A percentile compares a stretch with the other conserved stretches of the same genome.
Evolutionary conservation across 2,329 filamentous ascomycete species (phyloP).

Genomic region (Scytalidium lignicola): DNA sequence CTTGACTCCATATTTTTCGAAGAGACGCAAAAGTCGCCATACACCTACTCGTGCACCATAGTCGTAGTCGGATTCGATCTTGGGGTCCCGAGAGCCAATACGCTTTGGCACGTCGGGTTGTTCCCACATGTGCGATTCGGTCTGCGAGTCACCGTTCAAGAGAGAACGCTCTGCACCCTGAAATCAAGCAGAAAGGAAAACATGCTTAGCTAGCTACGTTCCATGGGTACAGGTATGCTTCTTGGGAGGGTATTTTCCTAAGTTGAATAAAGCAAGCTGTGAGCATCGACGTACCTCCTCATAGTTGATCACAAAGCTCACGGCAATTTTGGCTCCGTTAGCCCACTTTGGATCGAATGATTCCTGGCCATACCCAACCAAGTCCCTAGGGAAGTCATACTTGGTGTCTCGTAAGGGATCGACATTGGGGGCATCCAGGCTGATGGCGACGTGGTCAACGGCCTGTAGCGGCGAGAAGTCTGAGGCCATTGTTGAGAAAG

Average conservation of each 20-base stretch:
- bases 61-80: slow-evolving; percentile 30
- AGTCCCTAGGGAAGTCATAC: slow-evolving; percentile 22
- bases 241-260: too few species aligned
- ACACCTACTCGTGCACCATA: slow-evolving; percentile 30
- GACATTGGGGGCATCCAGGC: slow-evolving; percentile 12
- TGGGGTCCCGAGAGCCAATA: slow-evolving; percentile 22
- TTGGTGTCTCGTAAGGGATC: slow-evolving; percentile 21
- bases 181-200: not conserved
- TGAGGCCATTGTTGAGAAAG: not conserved
- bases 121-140: not conserved
- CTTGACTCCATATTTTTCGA: slow-evolving; percentile 36
- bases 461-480: not conserved
- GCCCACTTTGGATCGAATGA: slow-evolving; percentile 29
- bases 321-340: slow-evolving; percentile 27
- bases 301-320: slow-evolving; percentile 26
- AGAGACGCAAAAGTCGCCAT: slow-evolving; percentile 36
- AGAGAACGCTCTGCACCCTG: not conserved
- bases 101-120: not conserved
- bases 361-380: slow-evolving; percentile 22
- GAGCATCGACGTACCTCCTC: slow-evolving; percentile 14
- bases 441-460: not conserved
- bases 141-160: not conserved
- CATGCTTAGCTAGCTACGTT: too few species aligned
- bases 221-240: too few species aligned
- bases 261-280: not conserved